Evolutionary conservation across 352 stramenopile species (phyloP).

Genomic region (Plasmopara viticola): DNA sequence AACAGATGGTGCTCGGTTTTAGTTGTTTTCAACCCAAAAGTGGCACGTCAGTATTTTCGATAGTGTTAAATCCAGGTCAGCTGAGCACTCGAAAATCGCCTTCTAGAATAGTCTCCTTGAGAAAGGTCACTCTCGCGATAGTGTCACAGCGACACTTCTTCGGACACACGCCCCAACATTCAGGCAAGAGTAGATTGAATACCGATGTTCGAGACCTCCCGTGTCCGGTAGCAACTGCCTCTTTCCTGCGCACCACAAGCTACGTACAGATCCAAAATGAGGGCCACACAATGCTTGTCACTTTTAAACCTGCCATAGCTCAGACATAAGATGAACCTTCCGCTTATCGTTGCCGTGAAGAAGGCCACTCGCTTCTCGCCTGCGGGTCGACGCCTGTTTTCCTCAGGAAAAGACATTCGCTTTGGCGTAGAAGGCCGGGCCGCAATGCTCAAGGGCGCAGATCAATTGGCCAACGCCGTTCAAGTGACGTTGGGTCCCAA

Average conservation of each 20-base stretch:
- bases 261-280: neutral
- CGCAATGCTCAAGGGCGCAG: constrained; percentile 97
- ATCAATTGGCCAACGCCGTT: constrained; percentile 98
- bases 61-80: constrained; percentile 1
- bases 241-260: constrained; percentile 15
- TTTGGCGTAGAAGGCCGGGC: constrained; percentile 97
- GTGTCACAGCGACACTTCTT: constrained; percentile 13
- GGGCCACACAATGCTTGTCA: constrained; percentile 12
- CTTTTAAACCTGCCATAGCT: constrained; percentile 27
- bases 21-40: neutral
- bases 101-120: constrained; percentile 28
- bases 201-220: neutral
- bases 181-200: too few species aligned
- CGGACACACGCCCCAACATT: neutral
- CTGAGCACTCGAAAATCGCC: neutral
- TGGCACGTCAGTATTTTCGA: too few species aligned
- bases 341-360: constrained; percentile 57
- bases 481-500: constrained; percentile 99
- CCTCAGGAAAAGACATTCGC: constrained; percentile 97
- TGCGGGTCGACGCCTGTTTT: constrained; percentile 63
- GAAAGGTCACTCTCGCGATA: constrained; percentile 14
- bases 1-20: neutral
- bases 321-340: constrained; percentile 55
- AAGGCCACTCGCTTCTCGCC: constrained; percentile 41
- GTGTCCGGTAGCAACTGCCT: constrained; percentile 10